Percentiles rank a stretch among this genome's conserved stretches.
Evolutionary conservation across 768 basidiomycete genomes (phyloP).

Genomic region (Russula vinacea): DNA sequence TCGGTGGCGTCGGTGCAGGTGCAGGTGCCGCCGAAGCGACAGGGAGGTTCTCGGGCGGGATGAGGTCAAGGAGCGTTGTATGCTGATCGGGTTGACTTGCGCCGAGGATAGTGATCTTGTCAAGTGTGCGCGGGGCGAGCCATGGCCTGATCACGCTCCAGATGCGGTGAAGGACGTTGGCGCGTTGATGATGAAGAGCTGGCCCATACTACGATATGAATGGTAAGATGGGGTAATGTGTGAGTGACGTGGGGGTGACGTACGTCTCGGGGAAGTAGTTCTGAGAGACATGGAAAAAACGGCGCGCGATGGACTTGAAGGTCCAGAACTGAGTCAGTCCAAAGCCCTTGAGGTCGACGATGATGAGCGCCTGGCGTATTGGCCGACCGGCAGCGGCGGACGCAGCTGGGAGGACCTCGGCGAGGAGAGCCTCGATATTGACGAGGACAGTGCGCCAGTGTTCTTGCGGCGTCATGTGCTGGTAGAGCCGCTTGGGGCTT

Average conservation of each 20-base stretch:
- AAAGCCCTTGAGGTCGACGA: conserved; percentile 70
- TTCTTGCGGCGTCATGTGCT: conserved; percentile 53
- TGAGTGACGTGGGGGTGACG: conserved; percentile 29
- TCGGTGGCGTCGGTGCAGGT: conserved; percentile 42
- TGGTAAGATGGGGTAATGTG: background rate
- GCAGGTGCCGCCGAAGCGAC: conserved; percentile 61
- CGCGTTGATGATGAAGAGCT: conserved; percentile 67
- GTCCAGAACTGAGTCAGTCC: conserved; percentile 72
- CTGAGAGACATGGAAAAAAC: conserved; percentile 70
- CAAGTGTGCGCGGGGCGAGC: conserved; percentile 68
- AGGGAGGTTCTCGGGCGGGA: conserved; percentile 66
- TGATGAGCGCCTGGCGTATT: conserved; percentile 55
- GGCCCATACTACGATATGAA: conserved; percentile 78
- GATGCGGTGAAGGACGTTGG: conserved; percentile 68
- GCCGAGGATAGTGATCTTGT: conserved; percentile 65
- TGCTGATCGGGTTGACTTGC: conserved; percentile 46
- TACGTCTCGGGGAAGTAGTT: conserved; percentile 79
- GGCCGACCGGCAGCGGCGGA: conserved; percentile 50
- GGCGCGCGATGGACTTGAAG: conserved; percentile 59
- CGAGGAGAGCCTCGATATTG: conserved; percentile 58
- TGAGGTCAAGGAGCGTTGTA: conserved; percentile 52
- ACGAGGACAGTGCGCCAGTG: conserved; percentile 57
- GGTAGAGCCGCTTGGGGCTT: conserved; percentile 55
- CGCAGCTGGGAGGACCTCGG: conserved; percentile 67
- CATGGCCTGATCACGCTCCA: conserved; percentile 69